Evolutionary conservation across 192 early-diverging fungal species (phyloP).

Genomic region (Backusella parvicylindrica): DNA sequence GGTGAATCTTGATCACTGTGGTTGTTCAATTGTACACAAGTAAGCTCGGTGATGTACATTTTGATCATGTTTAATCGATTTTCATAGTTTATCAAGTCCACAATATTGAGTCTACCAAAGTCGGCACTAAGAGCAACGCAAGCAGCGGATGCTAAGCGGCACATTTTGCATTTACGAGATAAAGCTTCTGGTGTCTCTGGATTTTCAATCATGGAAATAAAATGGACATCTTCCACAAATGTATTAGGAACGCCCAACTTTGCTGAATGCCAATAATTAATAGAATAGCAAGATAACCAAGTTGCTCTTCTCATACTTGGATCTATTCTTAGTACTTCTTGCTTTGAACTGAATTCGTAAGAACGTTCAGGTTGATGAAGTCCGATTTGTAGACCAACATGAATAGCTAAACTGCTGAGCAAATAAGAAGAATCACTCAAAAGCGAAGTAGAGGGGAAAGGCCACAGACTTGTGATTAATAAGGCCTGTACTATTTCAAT

Average conservation of each 20-base stretch:
- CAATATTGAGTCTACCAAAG: background rate
- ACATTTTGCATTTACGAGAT: background rate
- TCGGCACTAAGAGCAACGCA: background rate
- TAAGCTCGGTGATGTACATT: background rate
- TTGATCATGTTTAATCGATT: background rate
- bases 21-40: background rate
- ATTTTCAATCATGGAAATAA: background rate
- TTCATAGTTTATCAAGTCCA: background rate
- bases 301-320: background rate
- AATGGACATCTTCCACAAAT: background rate
- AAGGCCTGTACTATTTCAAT: background rate
- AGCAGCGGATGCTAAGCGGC: background rate
- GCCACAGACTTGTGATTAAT: background rate
- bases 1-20: background rate
- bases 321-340: constrained; percentile 2
- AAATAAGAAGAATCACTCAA: background rate
- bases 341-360: constrained; percentile 15
- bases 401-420: background rate
- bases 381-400: constrained; percentile 10
- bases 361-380: constrained; percentile 12
- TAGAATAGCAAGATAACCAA: background rate
- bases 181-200: background rate
- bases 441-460: background rate
- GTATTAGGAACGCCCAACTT: background rate
- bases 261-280: background rate